These are phyloP conservation scores for Steccherinum ochraceum DNA, from an alignment of 768 basidiomycete genomes.

Conservation along the genomic window DNA sequence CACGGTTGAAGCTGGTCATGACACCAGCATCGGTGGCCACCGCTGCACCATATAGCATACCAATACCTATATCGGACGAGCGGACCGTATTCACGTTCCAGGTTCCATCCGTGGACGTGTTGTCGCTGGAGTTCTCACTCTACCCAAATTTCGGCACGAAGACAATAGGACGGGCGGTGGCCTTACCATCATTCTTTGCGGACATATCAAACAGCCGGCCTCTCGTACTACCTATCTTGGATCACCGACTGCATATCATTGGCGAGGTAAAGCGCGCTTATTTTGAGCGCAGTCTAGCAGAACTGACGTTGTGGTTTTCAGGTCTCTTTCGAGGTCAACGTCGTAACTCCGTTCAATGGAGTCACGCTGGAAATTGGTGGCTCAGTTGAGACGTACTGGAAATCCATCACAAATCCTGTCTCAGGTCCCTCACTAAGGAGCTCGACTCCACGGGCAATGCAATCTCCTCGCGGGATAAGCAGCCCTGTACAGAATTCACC, in stretches of 20 bases:
- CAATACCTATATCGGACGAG: slow-evolving; percentile 71
- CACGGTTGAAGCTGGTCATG: slow-evolving; percentile 92
- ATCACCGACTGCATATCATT: slow-evolving; percentile 88
- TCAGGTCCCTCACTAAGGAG: slow-evolving; percentile 21
- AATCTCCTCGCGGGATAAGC: not conserved
- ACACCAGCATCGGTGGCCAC: slow-evolving; percentile 80
- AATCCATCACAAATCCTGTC: slow-evolving; percentile 59
- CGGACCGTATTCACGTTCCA: slow-evolving; percentile 83
- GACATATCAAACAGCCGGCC: slow-evolving; percentile 47
- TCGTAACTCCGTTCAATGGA: slow-evolving; percentile 85
- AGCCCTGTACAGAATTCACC: slow-evolving; percentile 45
- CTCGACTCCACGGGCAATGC: slow-evolving; percentile 19
- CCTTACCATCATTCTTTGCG: slow-evolving; percentile 67
- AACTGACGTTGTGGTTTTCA: slow-evolving; percentile 22
- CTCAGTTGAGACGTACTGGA: slow-evolving; percentile 98
- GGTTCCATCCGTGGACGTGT: slow-evolving; percentile 60
- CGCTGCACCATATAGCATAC: slow-evolving; percentile 85
- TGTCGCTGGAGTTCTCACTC: slow-evolving; percentile 87
- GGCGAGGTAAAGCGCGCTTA: slow-evolving; percentile 64
- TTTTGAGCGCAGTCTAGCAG: not conserved
- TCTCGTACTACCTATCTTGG: slow-evolving; percentile 75
- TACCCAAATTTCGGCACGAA: slow-evolving; percentile 98
- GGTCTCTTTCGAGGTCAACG: slow-evolving; percentile 85
- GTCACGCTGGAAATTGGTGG: slow-evolving; percentile 94
- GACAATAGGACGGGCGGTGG: slow-evolving; percentile 89